These are phyloP conservation scores for Xylariomycetidae sp. DNA, from an alignment of 2,329 filamentous ascomycete species.

Conservation along the genomic window DNA sequence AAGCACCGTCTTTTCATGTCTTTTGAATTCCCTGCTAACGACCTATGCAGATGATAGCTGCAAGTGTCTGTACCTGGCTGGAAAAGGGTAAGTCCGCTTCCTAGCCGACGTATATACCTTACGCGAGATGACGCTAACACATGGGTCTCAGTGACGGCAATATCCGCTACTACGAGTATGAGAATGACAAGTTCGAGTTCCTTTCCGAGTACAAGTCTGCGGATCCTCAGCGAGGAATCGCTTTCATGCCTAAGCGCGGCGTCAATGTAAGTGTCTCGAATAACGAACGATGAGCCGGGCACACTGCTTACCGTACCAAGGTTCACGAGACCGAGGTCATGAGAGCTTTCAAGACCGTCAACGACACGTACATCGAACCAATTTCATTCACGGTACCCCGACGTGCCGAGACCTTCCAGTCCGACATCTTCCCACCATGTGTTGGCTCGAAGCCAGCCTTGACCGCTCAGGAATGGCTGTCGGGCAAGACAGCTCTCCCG, in stretches of 20 bases:
- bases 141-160: slow-evolving; percentile 73
- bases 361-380: slow-evolving; percentile 89
- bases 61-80: slow-evolving; percentile 90
- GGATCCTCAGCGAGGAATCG: slow-evolving; percentile 90
- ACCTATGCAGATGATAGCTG: slow-evolving; percentile 67
- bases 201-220: slow-evolving; percentile 95
- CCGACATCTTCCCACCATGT: slow-evolving; percentile 91
- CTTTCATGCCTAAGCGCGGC: slow-evolving; percentile 89
- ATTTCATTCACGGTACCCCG: slow-evolving; percentile 96
- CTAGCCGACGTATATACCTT: no score
- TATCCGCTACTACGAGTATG: slow-evolving; percentile 97
- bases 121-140: no score
- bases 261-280: slow-evolving; percentile 65
- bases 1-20: slow-evolving; percentile 16
- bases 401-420: slow-evolving; percentile 90
- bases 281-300: no score
- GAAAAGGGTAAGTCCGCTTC: slow-evolving; percentile 70
- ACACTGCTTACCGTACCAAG: no score
- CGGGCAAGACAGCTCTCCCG: slow-evolving; percentile 76
- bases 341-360: slow-evolving; percentile 95
- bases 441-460: slow-evolving; percentile 74
- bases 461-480: slow-evolving; percentile 75
- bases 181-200: slow-evolving; percentile 98
- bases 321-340: slow-evolving; percentile 95
- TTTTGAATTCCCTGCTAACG: slow-evolving; percentile 15